Evolutionary conservation across 1,284 basidiomycete species (phyloP).

Genomic region (Porphyrellus sp.): DNA sequence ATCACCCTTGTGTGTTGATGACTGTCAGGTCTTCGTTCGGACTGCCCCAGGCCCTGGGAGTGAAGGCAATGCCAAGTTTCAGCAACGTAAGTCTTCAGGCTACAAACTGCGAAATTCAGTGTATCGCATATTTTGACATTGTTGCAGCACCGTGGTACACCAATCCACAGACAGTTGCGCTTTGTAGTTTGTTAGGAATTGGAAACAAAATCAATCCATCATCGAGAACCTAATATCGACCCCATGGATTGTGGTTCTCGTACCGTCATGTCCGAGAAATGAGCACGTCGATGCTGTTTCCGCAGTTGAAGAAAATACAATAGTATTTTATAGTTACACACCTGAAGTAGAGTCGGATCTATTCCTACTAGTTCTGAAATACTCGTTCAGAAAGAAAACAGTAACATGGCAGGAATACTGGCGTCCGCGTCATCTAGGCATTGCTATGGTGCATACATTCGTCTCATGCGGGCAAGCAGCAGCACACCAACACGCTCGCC

Average conservation of each 20-base stretch:
- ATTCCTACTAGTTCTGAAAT: too few species aligned
- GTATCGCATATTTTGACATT: constrained; percentile 1
- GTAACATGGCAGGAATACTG: too few species aligned
- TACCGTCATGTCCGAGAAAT: not conserved
- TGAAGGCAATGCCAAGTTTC: constrained; percentile 37
- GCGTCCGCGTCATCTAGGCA: too few species aligned
- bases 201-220: constrained; percentile 73
- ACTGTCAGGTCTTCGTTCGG: constrained; percentile 68
- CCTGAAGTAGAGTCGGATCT: too few species aligned
- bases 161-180: constrained; percentile 89
- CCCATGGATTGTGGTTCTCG: not conserved
- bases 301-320: too few species aligned
- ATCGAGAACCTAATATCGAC: constrained; percentile 1
- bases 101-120: constrained; percentile 5
- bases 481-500: too few species aligned
- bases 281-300: not conserved
- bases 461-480: too few species aligned
- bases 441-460: too few species aligned
- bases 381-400: not conserved
- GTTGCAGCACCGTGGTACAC: constrained; percentile 44
- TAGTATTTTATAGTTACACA: too few species aligned
- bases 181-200: constrained; percentile 77
- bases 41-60: constrained; percentile 67
- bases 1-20: constrained; percentile 30
- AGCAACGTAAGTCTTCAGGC: constrained; percentile 49